Conservation (phyloP, 257 asterid species). For the Salvia rosmarinus region DNA sequence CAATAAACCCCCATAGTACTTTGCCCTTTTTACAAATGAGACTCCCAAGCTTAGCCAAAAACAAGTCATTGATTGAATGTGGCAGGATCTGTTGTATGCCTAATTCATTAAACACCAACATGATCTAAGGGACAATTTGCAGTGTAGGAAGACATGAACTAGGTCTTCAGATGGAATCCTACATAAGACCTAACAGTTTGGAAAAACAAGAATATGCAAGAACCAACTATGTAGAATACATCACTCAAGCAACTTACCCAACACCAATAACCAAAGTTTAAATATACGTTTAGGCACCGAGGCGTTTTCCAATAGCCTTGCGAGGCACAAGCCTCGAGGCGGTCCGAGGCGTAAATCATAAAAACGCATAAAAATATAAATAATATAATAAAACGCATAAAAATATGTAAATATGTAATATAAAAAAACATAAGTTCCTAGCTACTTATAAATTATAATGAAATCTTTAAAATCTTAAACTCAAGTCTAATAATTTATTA, state of each 20-base stretch:
- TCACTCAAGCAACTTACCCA: not conserved
- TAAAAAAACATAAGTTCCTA: too few species aligned
- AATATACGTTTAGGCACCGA: too few species aligned
- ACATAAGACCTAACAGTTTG: not conserved
- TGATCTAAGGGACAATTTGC: not conserved
- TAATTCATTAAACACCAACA: not conserved
- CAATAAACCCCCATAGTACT: not conserved
- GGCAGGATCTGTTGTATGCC: not conserved
- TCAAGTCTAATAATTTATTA: too few species aligned
- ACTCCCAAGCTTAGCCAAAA: not conserved
- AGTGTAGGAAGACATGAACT: not conserved
- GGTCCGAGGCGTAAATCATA: too few species aligned
- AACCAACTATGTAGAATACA: not conserved
- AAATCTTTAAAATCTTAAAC: too few species aligned
- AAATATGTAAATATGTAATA: too few species aligned
- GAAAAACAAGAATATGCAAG: not conserved
- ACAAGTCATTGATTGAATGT: not conserved
- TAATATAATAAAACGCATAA: too few species aligned
- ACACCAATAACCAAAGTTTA: not conserved
- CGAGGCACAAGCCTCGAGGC: too few species aligned
- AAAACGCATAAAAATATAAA: too few species aligned
- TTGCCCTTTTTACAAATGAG: not conserved
- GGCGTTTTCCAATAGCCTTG: too few species aligned
- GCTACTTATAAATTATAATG: too few species aligned
- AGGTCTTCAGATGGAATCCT: not conserved